These are phyloP conservation scores for Debaryomyces robertsiae DNA, from an alignment of 1,139 yeast species.

Conservation along the genomic window DNA sequence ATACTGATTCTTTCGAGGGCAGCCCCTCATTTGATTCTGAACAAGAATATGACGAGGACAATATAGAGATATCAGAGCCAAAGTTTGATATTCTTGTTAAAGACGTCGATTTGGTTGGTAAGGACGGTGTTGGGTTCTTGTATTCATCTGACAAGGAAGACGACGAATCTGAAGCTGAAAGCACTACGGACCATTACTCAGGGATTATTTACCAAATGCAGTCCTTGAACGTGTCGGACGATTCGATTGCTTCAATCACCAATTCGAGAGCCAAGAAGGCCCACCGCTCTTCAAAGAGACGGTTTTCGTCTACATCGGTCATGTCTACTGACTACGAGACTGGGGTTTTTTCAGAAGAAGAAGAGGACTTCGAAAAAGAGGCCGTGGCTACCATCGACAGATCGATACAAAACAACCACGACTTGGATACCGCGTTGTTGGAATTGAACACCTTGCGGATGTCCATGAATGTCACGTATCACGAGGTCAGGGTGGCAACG, in stretches of 20 bases:
- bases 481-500: constrained; percentile 87
- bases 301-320: constrained; percentile 41
- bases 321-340: constrained; percentile 45
- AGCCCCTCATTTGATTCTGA: constrained; percentile 29
- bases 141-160: constrained; percentile 57
- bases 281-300: constrained; percentile 31
- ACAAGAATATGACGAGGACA: constrained; percentile 21
- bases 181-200: constrained; percentile 28
- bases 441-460: constrained; percentile 93
- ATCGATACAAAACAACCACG: constrained; percentile 90
- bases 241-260: constrained; percentile 67
- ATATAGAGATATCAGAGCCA: constrained; percentile 12
- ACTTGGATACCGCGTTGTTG: constrained; percentile 85
- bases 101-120: constrained; percentile 54
- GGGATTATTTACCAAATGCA: constrained; percentile 62
- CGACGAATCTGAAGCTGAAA: constrained; percentile 39
- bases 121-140: constrained; percentile 59
- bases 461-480: constrained; percentile 96
- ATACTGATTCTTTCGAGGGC: constrained; percentile 24
- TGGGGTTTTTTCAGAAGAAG: constrained; percentile 43
- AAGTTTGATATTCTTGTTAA: constrained; percentile 15
- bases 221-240: constrained; percentile 73
- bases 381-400: constrained; percentile 93
- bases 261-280: constrained; percentile 39
- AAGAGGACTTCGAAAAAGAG: constrained; percentile 80